Percentiles rank a stretch among this genome's conserved stretches.
Conservation (phyloP, 768 basidiomycete genomes). For the Ramaria sp. region DNA sequence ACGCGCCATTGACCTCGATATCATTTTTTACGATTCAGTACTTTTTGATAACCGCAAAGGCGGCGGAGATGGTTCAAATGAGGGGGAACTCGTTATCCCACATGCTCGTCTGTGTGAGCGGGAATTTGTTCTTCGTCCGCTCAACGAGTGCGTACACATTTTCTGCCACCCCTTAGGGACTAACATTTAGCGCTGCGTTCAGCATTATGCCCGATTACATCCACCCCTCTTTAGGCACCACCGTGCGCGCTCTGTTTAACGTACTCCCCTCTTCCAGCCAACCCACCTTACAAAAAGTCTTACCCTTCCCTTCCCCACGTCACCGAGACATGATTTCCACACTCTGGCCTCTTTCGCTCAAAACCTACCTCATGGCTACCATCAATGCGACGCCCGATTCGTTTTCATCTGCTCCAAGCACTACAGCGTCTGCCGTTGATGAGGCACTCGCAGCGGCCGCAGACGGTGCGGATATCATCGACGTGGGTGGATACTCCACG, state of each 20-base stretch:
- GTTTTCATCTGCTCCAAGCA: slow-evolving; percentile 71
- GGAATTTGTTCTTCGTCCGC: slow-evolving; percentile 85
- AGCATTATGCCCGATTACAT: slow-evolving; percentile 74
- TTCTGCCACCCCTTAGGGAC: neutral
- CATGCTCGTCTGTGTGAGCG: slow-evolving; percentile 75
- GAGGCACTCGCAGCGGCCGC: slow-evolving; percentile 38
- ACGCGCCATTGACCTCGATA: slow-evolving; percentile 81
- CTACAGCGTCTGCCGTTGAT: slow-evolving; percentile 33
- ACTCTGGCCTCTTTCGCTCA: slow-evolving; percentile 17
- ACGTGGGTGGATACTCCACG: slow-evolving; percentile 92
- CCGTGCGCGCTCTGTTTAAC: slow-evolving; percentile 36
- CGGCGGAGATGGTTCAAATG: slow-evolving; percentile 37
- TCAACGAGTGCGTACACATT: slow-evolving; percentile 64
- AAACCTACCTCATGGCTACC: slow-evolving; percentile 80
- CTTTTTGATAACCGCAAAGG: slow-evolving; percentile 48
- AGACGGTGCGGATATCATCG: slow-evolving; percentile 67
- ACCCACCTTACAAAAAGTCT: slow-evolving; percentile 52
- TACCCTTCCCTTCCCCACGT: slow-evolving; percentile 47
- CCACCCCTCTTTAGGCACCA: slow-evolving; percentile 48
- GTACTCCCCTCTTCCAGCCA: slow-evolving; percentile 25
- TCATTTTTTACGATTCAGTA: slow-evolving; percentile 60
- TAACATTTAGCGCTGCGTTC: neutral
- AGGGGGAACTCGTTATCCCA: slow-evolving; percentile 70
- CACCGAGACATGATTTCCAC: slow-evolving; percentile 12
- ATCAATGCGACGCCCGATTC: slow-evolving; percentile 93